These are phyloP conservation scores for Ceratocystis eucalypticola DNA, from an alignment of 2,329 filamentous ascomycete species.

Conservation along the genomic window DNA sequence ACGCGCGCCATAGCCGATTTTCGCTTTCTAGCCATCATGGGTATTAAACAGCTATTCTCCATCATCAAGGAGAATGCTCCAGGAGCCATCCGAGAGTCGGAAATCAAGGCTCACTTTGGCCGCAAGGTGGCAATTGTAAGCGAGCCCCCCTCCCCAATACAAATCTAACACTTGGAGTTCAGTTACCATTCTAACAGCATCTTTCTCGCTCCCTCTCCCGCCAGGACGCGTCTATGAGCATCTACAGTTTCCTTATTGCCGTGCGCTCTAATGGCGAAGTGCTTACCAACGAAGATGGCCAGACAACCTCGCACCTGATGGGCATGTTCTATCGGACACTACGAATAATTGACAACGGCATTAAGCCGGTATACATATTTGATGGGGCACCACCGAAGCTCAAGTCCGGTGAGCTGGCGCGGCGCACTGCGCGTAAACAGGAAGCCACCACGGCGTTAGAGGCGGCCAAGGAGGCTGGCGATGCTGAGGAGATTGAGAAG, in stretches of 20 bases:
- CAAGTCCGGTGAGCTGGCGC: slow-evolving; percentile 92
- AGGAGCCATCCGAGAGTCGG: slow-evolving; percentile 87
- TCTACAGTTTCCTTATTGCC: slow-evolving; percentile 96
- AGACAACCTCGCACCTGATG: slow-evolving; percentile 97
- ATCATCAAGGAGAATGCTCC: slow-evolving; percentile 87
- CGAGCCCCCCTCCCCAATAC: slow-evolving; percentile 21
- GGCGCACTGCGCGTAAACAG: slow-evolving; percentile 87
- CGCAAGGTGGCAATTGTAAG: slow-evolving; percentile 94
- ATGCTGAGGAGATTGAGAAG: slow-evolving; percentile 93
- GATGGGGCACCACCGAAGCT: slow-evolving; percentile 93
- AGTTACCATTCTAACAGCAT: background rate
- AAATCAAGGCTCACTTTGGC: slow-evolving; percentile 98
- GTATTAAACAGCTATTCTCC: slow-evolving; percentile 60
- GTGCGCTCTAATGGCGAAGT: slow-evolving; percentile 95
- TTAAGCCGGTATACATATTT: slow-evolving; percentile 97
- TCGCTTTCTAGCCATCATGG: slow-evolving; percentile 32
- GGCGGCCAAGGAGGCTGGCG: slow-evolving; percentile 94
- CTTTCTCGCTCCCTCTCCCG: background rate
- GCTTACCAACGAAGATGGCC: slow-evolving; percentile 84
- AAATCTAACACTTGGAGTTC: too few species aligned
- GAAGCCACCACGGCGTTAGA: slow-evolving; percentile 83
- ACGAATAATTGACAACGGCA: slow-evolving; percentile 95
- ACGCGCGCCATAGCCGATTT: too few species aligned
- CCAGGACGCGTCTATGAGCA: slow-evolving; percentile 80
- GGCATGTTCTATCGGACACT: slow-evolving; percentile 99